Base-by-base conservation (phyloP, 768 basidiomycete genomes). In the Trametes meyenii region DNA sequence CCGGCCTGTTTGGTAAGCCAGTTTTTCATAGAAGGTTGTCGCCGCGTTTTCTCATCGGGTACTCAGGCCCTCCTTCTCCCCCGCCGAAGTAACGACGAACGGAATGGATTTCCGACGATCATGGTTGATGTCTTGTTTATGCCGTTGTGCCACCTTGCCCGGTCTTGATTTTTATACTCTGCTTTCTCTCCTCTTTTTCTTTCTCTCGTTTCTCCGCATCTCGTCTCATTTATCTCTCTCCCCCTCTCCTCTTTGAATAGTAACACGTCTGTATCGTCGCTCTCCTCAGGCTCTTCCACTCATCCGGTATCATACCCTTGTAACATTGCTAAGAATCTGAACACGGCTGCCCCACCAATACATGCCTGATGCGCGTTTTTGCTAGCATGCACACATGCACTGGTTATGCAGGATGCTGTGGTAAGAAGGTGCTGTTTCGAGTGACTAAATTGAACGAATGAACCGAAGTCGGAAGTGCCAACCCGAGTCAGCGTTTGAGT, bases 1-100 rank as follows among this genome's bases (percentile, higher is more conserved):
- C 78, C 38, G 89, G 89, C 35, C 77, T 92, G 21, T 92, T 91
- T 68, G 89, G 89, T 88, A 61, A 62, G 77, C 71, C 51, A 21
- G 10, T 16, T 39, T 11, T 35, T 45, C 2, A 14, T 2, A 50
- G 2, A 5, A 12, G 19, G 29, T 38, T 12, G n/a, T 21, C 13
- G 16, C 24, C 29, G 38, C 39, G 3, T n/a, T 19, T 1, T 4
- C 21, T 21, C 21, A 21, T 23, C 45, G 45, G 21, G 21, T 12
- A 46, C 43, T 11, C 55, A 74, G 73, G 73, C 10, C 73, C 73
- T 8, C 63, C 61, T 13, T 63, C 71, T 8, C 73, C 73, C 2
- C 72, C 73, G 8, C 73, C 71, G 19, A 70, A 73, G 61, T 72
- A 55, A 50, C 12, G 36, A 39, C 24, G 14, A 38, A 36, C 51